A percentile compares a stretch with the other conserved stretches of the same genome.
These are phyloP conservation scores for Platanus orientalis DNA, from an alignment of 164 flowering plant species.

Conservation along the genomic window DNA sequence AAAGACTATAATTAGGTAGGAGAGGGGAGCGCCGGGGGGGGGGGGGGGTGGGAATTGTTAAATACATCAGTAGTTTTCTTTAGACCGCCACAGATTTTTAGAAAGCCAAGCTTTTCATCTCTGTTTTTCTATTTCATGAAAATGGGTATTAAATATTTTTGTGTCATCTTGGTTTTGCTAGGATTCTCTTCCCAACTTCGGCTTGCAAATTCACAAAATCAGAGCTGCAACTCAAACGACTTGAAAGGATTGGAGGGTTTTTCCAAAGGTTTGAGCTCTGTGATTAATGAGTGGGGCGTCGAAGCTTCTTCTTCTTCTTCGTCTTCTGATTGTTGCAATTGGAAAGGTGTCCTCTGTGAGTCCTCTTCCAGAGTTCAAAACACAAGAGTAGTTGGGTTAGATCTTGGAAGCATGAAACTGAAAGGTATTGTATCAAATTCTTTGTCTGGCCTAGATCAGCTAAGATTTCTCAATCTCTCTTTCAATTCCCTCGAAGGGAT, in stretches of 20 bases:
- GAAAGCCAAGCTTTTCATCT: background rate
- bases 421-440: background rate
- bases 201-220: background rate
- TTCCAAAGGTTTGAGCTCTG: background rate
- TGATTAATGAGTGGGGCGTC: background rate
- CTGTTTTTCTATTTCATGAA: background rate
- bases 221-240: slow-evolving; percentile 5
- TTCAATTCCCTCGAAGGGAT: background rate
- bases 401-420: background rate
- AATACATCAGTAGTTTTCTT: no score
- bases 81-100: no score
- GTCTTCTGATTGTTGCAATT: slow-evolving; percentile 6
- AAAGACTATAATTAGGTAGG: no score
- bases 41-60: no score
- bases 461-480: slow-evolving; percentile 1
- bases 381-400: background rate
- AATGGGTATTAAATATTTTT: background rate
- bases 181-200: background rate
- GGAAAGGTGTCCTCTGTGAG: background rate
- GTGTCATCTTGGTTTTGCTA: slow-evolving; percentile 1
- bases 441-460: slow-evolving; percentile 5
- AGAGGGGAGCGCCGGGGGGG: no score
- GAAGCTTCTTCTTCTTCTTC: no score
- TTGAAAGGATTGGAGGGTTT: background rate
- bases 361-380: background rate